These are phyloP conservation scores for Colletotrichum tropicicola DNA, from an alignment of 2,329 filamentous ascomycete genomes.

Conservation along the genomic window DNA sequence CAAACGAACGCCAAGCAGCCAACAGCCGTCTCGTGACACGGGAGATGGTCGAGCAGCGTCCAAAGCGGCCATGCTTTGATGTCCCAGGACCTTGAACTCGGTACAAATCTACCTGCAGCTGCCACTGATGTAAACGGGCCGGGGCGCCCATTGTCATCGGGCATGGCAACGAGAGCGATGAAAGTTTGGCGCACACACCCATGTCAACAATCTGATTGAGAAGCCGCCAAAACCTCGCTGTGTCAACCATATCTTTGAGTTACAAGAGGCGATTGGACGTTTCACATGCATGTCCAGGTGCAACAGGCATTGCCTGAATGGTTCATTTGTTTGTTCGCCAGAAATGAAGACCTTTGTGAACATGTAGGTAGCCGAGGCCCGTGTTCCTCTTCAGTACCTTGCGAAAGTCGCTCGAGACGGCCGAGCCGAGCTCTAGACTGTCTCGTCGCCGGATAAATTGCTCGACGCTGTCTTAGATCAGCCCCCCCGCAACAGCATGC, in stretches of 20 bases:
- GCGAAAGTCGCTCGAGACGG: neutral
- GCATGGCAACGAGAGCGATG: too few relatives aligned
- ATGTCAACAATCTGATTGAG: neutral
- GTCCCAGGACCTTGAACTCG: constrained; percentile 8
- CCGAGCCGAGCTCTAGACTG: neutral
- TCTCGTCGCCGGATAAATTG: neutral
- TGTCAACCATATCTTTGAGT: neutral
- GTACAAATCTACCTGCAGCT: constrained; percentile 1
- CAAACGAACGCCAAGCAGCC: too few relatives aligned
- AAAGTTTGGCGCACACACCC: too few relatives aligned
- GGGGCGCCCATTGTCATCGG: neutral
- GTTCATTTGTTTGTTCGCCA: constrained; percentile 5
- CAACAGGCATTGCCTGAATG: neutral
- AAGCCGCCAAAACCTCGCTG: neutral
- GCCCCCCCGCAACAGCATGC: neutral
- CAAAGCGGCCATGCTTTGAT: neutral
- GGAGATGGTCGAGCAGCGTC: neutral
- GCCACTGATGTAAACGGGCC: neutral
- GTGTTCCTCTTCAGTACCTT: neutral
- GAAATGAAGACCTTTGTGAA: neutral
- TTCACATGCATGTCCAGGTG: constrained; percentile 2
- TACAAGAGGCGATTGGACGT: constrained; percentile 16
- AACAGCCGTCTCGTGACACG: neutral
- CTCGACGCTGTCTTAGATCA: constrained; percentile 12
- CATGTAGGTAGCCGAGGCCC: neutral